Conservation (phyloP, 2,329 filamentous ascomycete species). For the Cladophialophora bantiana region DNA sequence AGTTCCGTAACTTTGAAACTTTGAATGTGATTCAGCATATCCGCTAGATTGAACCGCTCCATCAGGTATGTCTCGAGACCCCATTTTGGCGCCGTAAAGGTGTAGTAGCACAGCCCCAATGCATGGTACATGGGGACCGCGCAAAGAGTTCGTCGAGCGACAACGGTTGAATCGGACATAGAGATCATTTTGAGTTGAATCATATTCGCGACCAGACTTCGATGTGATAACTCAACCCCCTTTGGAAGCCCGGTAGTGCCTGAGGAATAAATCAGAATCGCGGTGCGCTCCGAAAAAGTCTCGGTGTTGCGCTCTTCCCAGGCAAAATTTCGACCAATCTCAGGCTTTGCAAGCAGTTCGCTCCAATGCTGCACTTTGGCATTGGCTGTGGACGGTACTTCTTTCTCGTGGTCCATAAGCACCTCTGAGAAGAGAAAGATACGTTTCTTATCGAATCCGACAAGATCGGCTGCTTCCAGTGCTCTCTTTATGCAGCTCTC, state of each 20-base stretch:
- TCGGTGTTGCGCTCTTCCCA: conserved; percentile 64
- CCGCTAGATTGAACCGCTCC: conserved; percentile 49
- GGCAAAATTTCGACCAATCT: conserved; percentile 63
- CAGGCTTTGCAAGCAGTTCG: conserved; percentile 61
- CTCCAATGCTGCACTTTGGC: conserved; percentile 64
- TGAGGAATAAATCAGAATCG: conserved; percentile 60
- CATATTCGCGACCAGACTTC: conserved; percentile 34
- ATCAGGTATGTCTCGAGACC: conserved; percentile 71
- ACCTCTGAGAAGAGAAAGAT: conserved; percentile 72
- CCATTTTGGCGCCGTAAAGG: conserved; percentile 64
- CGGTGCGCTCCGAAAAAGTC: conserved; percentile 56
- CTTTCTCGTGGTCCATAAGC: conserved; percentile 6
- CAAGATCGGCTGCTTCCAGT: conserved; percentile 68
- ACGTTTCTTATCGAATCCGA: conserved; percentile 60
- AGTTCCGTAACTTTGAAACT: conserved; percentile 57
- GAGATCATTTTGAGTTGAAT: conserved; percentile 25
- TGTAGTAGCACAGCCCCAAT: conserved; percentile 25
- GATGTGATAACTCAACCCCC: conserved; percentile 64
- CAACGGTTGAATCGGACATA: conserved; percentile 16
- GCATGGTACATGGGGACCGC: conserved; percentile 32
- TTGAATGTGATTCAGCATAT: conserved; percentile 50
- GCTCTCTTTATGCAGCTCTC: conserved; percentile 67
- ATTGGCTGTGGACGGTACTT: background rate
- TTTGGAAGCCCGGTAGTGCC: conserved; percentile 71
- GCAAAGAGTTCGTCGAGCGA: conserved; percentile 12